Base-by-base conservation (phyloP, 768 basidiomycete species). In the Mycena metata region DNA sequence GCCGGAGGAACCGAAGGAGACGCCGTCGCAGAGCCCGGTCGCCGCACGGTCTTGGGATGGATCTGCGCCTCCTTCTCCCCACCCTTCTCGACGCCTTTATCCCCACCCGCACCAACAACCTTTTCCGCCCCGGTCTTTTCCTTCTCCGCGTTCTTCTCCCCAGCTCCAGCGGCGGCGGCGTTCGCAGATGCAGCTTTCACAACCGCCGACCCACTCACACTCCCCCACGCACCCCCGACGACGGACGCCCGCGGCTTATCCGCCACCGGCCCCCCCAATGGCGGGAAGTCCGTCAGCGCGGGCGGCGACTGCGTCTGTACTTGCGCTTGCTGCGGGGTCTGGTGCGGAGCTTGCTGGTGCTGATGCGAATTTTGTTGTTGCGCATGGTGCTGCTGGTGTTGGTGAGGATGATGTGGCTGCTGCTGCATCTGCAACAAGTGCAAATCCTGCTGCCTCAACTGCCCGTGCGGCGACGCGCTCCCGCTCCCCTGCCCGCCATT, bases 221-320 rank as follows among this genome's bases (percentile, higher is more conserved):
- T 90, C 23, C 86, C 88, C 93, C 93, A 95, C 24, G 90, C 93
- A 26, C 93, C 92, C 33, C 83, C 82, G 8, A 85, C 85, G 2
- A 82, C 79, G 4, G 89, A 89, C 8, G 82, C 26, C 12, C 67
- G 74, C 50, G 86, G 86, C 72, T 85, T 88, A 77, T 90, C 90
- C 21, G 78, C 75, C 33, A 78, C 77, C 23, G 82, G 75, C 7
- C 78, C 65, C 47, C 78, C 76, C 49, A 93, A 79, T 12, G 92
- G 92, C 7, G 92, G 92, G 70, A 93, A 93, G 78, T 94, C 92
- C 4, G 82, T 87, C 42, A 88, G 82, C 13, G 83, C 79, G 2
- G 79, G 70, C 62, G 66, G 58, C 64, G 43, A 21, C n/a, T 24
- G 52, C 17, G 41, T 19, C 39, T 39, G 39, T 15, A 15, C 39